Evolutionary conservation across 257 asterid species (phyloP), one percentile per base, ranked within the genome.

Genomic region (Echites panduratus): DNA sequence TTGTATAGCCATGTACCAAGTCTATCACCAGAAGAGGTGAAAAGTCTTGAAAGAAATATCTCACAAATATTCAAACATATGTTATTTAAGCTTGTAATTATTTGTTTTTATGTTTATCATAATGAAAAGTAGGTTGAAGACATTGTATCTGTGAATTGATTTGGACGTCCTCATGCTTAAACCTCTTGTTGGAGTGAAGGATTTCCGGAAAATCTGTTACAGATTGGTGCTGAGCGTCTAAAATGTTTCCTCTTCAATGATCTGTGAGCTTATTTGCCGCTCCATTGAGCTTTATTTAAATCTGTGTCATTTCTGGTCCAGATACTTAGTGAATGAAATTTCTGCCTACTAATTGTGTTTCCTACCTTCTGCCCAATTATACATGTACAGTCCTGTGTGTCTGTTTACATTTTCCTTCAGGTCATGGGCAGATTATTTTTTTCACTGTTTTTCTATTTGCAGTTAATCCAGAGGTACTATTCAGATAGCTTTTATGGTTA

Each of bases 401-500:
- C 40, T 24, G 40, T n/a, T 58, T 27, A 2, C 3, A 6, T 59
- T 0, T 56, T n/a, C 62, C 27, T 57, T 14, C 66, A 13, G 26
- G 41, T 66, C 53, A 20, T 38, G 38, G n/a, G 70, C 38, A 41
- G 70, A 43, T 66, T 43, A 41, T 41, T 40, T 19, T 26, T 13
- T 8, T 13, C 44, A 12, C 22, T 53, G 16, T 40, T 40, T 54
- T 16, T 71, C 44, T 19, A 40, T 27, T 6, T 80, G 81, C 96
- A 93, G 97, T 77, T 94, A 27, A 75, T 79, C 70, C 82, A 85
- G 65, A 77, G 88, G 77, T 81, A 66, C 67, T 82, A 75, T 68
- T 87, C 93, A 6, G 72, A 86, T 26, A 49, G 62, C 63, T 90
- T 96, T 26, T 89, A 86, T 54, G 89, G 82, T 78, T 90, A 82